These are phyloP conservation scores for Teratosphaeriaceae sp. DNA, from an alignment of 2,329 filamentous ascomycete species.

Conservation along the genomic window DNA sequence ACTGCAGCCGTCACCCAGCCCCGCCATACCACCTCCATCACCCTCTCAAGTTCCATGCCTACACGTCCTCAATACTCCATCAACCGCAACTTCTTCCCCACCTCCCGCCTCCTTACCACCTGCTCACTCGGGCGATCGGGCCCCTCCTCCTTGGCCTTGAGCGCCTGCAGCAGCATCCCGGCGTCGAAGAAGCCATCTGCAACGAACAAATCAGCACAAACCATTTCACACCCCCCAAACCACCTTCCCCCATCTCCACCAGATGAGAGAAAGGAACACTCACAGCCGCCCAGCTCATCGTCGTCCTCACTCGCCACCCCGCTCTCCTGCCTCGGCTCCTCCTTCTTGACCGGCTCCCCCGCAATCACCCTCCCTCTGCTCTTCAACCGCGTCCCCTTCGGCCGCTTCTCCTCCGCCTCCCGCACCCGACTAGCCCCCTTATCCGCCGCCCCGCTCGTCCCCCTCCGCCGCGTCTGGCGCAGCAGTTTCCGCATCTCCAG, in stretches of 20 bases:
- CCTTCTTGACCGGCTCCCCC: constrained; percentile 47
- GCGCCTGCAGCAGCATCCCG: constrained; percentile 83
- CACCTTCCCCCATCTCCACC: too few species aligned
- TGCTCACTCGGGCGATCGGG: constrained; percentile 46
- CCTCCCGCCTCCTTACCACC: constrained; percentile 57
- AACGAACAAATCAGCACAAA: constrained; percentile 4
- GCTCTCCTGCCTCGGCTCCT: too few species aligned
- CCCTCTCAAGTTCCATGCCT: too few species aligned
- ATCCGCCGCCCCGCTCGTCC: constrained; percentile 44
- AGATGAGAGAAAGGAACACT: constrained; percentile 37
- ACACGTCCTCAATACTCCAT: constrained; percentile 2
- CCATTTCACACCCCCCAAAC: too few species aligned
- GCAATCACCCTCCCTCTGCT: constrained; percentile 64
- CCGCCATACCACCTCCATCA: too few species aligned
- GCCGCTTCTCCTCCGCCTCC: constrained; percentile 51
- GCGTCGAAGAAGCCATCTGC: constrained; percentile 96
- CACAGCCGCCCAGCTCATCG: constrained; percentile 89
- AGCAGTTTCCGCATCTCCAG: constrained; percentile 83
- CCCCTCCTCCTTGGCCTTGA: constrained; percentile 61
- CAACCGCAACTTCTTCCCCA: constrained; percentile 60
- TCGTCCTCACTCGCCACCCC: constrained; percentile 71
- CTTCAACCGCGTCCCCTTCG: constrained; percentile 51
- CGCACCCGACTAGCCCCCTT: constrained; percentile 52
- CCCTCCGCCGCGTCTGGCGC: constrained; percentile 57
- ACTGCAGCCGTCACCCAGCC: too few species aligned